These are phyloP conservation scores for Lachnellula cervina DNA, from an alignment of 2,329 filamentous ascomycete genomes.

Conservation along the genomic window DNA sequence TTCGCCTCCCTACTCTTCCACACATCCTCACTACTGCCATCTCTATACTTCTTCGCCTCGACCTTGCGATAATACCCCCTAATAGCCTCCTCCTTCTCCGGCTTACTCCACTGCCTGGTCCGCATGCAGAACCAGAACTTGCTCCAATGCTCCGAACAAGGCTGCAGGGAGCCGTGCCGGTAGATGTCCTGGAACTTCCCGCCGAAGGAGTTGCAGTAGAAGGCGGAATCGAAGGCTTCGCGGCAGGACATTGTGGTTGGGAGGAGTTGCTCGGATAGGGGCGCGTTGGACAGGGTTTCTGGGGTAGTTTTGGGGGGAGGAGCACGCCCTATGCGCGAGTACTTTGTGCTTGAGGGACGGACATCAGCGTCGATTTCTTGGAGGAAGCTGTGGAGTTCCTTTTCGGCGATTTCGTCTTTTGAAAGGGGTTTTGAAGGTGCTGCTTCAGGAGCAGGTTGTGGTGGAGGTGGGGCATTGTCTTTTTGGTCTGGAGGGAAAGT, in stretches of 20 bases:
- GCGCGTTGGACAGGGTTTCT: slow-evolving; percentile 14
- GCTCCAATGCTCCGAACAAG: slow-evolving; percentile 80
- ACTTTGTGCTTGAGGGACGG: slow-evolving; percentile 23
- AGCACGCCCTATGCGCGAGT: slow-evolving; percentile 20
- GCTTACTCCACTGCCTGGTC: slow-evolving; percentile 57
- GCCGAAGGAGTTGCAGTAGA: slow-evolving; percentile 87
- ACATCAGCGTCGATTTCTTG: slow-evolving; percentile 29
- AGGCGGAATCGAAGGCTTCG: slow-evolving; percentile 84
- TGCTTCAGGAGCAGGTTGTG: slow-evolving; percentile 11
- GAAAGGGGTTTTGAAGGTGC: slow-evolving; percentile 16
- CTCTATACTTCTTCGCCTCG: slow-evolving; percentile 53
- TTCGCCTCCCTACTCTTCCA: slow-evolving; percentile 71
- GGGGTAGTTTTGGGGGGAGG: slow-evolving; percentile 12
- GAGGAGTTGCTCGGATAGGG: slow-evolving; percentile 64
- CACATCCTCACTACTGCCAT: slow-evolving; percentile 76
- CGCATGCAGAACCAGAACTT: slow-evolving; percentile 99
- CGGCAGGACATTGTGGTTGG: slow-evolving; percentile 84
- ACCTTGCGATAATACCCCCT: slow-evolving; percentile 34
- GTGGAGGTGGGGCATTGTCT: slow-evolving; percentile 9
- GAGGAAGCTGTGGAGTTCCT: slow-evolving; percentile 32
- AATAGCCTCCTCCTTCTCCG: slow-evolving; percentile 49
- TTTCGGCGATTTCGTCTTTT: slow-evolving; percentile 30
- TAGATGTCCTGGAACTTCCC: slow-evolving; percentile 92
- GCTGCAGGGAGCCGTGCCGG: slow-evolving; percentile 71
- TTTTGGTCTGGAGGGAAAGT: slow-evolving; percentile 13